A percentile compares a stretch with the other conserved stretches of the same genome.
Conservation (phyloP, 2,329 filamentous ascomycete genomes). For the Fusarium chuoi region DNA sequence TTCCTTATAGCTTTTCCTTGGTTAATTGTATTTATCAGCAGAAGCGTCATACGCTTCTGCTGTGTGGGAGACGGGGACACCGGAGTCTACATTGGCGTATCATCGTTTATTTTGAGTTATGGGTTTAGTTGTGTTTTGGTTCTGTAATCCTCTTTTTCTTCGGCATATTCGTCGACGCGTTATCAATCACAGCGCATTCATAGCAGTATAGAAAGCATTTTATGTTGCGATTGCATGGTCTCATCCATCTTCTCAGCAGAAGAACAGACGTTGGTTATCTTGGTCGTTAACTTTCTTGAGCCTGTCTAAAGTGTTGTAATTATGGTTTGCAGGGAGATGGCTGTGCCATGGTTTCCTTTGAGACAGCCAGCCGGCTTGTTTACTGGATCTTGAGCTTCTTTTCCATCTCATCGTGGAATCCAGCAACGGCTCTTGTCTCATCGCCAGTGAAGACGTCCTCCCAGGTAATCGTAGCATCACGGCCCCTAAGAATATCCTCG, state of each 20-base stretch:
- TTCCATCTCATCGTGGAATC: slow-evolving; percentile 95
- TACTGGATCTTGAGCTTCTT: slow-evolving; percentile 80
- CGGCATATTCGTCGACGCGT: slow-evolving; percentile 24
- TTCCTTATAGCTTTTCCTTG: slow-evolving; percentile 38
- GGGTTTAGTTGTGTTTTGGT: slow-evolving; percentile 33
- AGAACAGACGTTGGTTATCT: background rate
- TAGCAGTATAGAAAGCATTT: slow-evolving; percentile 46
- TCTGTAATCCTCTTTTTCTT: slow-evolving; percentile 27
- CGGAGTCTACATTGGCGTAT: slow-evolving; percentile 45
- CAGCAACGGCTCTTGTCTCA: slow-evolving; percentile 74
- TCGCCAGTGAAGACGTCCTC: slow-evolving; percentile 92
- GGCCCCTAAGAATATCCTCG: slow-evolving; percentile 86
- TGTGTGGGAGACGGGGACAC: slow-evolving; percentile 41
- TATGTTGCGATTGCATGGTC: slow-evolving; percentile 21
- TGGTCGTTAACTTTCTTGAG: slow-evolving; percentile 4
- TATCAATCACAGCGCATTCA: slow-evolving; percentile 42
- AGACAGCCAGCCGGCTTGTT: slow-evolving; percentile 1
- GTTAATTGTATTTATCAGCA: slow-evolving; percentile 38
- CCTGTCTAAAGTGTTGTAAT: slow-evolving; percentile 33
- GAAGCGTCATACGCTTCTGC: slow-evolving; percentile 39
- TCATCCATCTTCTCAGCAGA: background rate
- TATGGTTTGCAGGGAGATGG: slow-evolving; percentile 25
- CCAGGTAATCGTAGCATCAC: slow-evolving; percentile 84
- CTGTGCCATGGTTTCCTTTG: background rate
- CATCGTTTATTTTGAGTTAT: slow-evolving; percentile 44